Conservation (phyloP, 352 stramenopile genomes). For the Sclerospora graminicola region DNA sequence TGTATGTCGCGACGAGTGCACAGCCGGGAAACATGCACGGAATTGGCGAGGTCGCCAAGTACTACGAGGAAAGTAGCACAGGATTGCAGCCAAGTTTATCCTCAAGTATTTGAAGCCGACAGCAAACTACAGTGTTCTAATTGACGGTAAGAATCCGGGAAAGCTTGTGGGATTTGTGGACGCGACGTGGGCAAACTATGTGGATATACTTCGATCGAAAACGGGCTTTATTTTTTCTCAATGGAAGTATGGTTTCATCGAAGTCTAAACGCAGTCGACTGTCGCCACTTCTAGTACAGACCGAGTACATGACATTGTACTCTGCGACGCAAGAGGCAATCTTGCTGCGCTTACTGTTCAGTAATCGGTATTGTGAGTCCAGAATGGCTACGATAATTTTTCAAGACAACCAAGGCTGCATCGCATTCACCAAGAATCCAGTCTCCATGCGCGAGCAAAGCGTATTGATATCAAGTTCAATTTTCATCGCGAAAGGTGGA, state of each 20-base stretch:
- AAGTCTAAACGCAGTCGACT: conserved; percentile 11
- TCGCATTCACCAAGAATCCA: conserved; percentile 13
- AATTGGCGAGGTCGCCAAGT: too few relatives aligned
- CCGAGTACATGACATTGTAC: conserved; percentile 17
- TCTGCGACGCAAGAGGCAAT: not conserved
- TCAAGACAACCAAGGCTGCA: conserved; percentile 16
- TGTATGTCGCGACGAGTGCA: too few relatives aligned
- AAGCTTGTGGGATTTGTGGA: too few relatives aligned
- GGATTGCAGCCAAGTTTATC: too few relatives aligned
- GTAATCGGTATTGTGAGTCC: not conserved
- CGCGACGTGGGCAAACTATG: too few relatives aligned
- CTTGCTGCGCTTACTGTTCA: conserved; percentile 7
- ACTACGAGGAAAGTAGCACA: too few relatives aligned
- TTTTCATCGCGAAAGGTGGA: conserved; percentile 11
- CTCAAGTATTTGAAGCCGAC: too few relatives aligned
- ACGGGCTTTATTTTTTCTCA: too few relatives aligned
- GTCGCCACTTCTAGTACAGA: conserved; percentile 12
- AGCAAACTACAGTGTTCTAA: too few relatives aligned
- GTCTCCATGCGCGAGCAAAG: conserved; percentile 11
- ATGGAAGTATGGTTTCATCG: conserved; percentile 2
- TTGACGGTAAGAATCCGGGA: too few relatives aligned
- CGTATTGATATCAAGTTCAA: conserved; percentile 18
- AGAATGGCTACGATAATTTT: conserved; percentile 3
- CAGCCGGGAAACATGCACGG: too few relatives aligned
- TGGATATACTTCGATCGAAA: too few relatives aligned